Conservation (phyloP, 2,329 filamentous ascomycete species). For the Hypoxylon sp. region DNA sequence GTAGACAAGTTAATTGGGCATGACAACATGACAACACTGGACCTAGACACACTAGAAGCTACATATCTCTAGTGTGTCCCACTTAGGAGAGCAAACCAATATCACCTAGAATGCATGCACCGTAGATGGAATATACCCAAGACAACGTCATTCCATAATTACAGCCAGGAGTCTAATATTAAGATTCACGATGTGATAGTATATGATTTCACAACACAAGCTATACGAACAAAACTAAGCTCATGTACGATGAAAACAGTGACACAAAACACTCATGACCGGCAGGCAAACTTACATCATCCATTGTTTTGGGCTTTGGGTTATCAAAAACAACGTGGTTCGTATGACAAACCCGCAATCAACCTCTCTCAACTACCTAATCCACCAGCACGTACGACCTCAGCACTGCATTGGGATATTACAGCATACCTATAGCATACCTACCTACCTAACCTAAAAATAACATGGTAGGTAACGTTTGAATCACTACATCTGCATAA, state of each 20-base stretch:
- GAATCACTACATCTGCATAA: constrained; percentile 22
- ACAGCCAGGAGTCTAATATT: background rate
- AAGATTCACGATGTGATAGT: constrained; percentile 1
- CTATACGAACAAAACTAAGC: background rate
- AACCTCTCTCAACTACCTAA: background rate
- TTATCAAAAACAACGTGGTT: background rate
- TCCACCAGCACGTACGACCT: constrained; percentile 20
- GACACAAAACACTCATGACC: background rate
- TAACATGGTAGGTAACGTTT: constrained; percentile 26
- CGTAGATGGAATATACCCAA: no score
- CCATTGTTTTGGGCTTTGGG: background rate
- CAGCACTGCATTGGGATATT: constrained; percentile 2
- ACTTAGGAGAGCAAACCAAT: constrained; percentile 18
- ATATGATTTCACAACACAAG: constrained; percentile 3
- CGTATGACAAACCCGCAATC: constrained; percentile 8
- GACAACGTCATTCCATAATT: constrained; percentile 13
- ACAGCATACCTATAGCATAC: constrained; percentile 9
- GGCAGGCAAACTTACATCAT: constrained; percentile 2
- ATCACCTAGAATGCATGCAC: constrained; percentile 3
- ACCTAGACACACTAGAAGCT: background rate
- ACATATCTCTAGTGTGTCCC: constrained; percentile 15
- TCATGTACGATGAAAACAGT: background rate
- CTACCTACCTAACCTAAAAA: constrained; percentile 8
- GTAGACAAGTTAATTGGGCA: constrained; percentile 1
- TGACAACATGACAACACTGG: background rate